Evolutionary conservation across 2,329 filamentous ascomycete species (phyloP).

Genomic region (Pleurostoma richardsiae): DNA sequence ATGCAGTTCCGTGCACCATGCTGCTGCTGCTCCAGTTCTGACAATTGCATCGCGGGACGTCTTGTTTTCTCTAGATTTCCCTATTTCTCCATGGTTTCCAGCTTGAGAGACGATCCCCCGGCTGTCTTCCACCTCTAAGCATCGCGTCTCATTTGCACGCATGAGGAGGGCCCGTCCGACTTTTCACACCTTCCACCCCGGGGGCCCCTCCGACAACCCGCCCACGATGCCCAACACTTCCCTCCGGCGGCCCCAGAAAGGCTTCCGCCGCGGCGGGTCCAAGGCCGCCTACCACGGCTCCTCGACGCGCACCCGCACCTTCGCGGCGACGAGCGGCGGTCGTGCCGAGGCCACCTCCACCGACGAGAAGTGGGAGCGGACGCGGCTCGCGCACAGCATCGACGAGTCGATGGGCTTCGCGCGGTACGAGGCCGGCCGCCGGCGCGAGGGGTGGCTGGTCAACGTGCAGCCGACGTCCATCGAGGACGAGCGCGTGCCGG

Average conservation of each 20-base stretch:
- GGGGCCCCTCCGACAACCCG: background rate
- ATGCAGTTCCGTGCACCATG: background rate
- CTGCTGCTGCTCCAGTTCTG: too few relatives aligned
- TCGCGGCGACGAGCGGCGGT: slow-evolving; percentile 69
- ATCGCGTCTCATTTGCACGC: background rate
- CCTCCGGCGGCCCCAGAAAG: slow-evolving; percentile 57
- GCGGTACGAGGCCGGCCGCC: slow-evolving; percentile 83
- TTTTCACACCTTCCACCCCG: background rate
- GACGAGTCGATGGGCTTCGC: slow-evolving; percentile 94
- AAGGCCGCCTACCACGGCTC: slow-evolving; percentile 67
- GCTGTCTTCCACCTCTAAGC: too few relatives aligned
- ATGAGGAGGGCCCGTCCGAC: background rate
- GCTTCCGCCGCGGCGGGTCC: slow-evolving; percentile 62
- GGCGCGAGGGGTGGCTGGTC: slow-evolving; percentile 81
- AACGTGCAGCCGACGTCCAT: slow-evolving; percentile 90
- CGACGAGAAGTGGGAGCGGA: slow-evolving; percentile 88
- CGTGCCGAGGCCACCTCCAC: slow-evolving; percentile 81
- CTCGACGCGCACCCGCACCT: slow-evolving; percentile 61
- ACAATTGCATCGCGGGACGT: too few relatives aligned
- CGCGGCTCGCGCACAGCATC: slow-evolving; percentile 77
- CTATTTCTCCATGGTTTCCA: too few relatives aligned
- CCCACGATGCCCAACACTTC: slow-evolving; percentile 55
- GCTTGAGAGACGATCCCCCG: too few relatives aligned
- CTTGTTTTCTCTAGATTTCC: too few relatives aligned
- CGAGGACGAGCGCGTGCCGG: slow-evolving; percentile 77